Base-by-base conservation (phyloP, 768 basidiomycete species). In the Mrakia hoshinonis region DNA sequence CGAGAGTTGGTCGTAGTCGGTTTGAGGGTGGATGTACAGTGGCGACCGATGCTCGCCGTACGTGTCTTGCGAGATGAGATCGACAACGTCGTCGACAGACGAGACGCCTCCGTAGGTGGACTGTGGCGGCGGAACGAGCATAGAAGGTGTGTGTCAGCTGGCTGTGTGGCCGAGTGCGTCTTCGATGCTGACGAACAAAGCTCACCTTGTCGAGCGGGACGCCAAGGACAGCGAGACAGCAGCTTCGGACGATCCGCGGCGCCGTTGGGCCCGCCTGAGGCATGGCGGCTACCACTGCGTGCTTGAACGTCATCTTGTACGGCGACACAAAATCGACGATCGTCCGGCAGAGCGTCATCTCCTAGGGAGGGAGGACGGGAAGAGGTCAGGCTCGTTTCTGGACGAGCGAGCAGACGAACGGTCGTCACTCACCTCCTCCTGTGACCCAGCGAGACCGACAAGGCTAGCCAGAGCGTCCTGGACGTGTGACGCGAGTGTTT, bases 1-100 rank as follows among this genome's bases (percentile, higher is more conserved):
- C 5, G 63, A 38, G 36, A 70, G 60, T 22, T 70, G 48, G 22
- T 39, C 69, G 63, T 70, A 70, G 61, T 64, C 69, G 13, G 49
- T 70, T 15, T 54, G 29, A 2, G 18, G 15, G 34, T 52, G 12
- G 47, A 69, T 62, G 69, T 47, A 36, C 22, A 69, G 62, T 29
- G 13, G 47, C 20, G 69, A 63, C 10, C 26, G 46, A 36, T 43
- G 69, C 46, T 61, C 34, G n/a, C 49, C 58, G 62, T 29, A 29
- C 43, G 34, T 15, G 12, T 34, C 20, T 29, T 67, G 69, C 12
- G 69, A 62, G 39, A 69, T 24, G 47, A 69, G 60, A 24, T 15
- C 22, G 31, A 60, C 24, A 18, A 69, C 22, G 38, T 9, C 43
- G 36, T 20, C 15, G 5, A 69, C 10, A 38, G 55, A 31, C 12